Evolutionary conservation across 306 rosid species (phyloP).

Genomic region (Calophaca sinica): DNA sequence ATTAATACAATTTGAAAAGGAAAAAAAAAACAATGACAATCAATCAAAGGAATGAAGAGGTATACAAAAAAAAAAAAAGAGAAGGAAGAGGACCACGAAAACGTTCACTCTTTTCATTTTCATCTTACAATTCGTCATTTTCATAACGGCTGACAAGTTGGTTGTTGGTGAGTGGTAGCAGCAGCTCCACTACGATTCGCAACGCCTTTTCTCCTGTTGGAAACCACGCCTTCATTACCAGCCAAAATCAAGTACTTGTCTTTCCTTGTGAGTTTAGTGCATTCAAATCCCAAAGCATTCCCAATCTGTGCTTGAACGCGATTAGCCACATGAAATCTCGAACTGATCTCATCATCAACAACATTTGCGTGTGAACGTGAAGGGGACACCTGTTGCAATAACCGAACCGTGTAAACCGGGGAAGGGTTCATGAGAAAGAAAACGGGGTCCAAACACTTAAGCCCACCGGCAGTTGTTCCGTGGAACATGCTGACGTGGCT

Average conservation of each 20-base stretch:
- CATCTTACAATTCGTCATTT: background rate
- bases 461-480: constrained; percentile 89
- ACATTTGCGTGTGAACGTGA: background rate
- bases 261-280: constrained; percentile 76
- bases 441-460: constrained; percentile 80
- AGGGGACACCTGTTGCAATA: constrained; percentile 45
- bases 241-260: constrained; percentile 85
- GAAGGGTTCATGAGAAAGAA: constrained; percentile 76
- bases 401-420: constrained; percentile 61
- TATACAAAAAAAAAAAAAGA: too few species aligned
- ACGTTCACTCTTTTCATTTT: background rate
- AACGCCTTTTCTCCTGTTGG: background rate
- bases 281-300: constrained; percentile 60
- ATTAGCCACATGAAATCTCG: constrained; percentile 70
- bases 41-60: background rate
- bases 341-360: background rate
- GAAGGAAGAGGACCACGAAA: background rate
- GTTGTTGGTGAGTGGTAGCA: background rate
- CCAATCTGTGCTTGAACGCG: constrained; percentile 64
- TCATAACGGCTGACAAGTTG: background rate
- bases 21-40: background rate
- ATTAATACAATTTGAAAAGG: background rate
- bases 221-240: constrained; percentile 78
- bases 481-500: constrained; percentile 76
- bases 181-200: background rate